Evolutionary conservation across 495 filamentous ascomycete genomes (phyloP), one percentile per base, ranked within the genome.

Genomic region (Jackrogersella minutella): DNA sequence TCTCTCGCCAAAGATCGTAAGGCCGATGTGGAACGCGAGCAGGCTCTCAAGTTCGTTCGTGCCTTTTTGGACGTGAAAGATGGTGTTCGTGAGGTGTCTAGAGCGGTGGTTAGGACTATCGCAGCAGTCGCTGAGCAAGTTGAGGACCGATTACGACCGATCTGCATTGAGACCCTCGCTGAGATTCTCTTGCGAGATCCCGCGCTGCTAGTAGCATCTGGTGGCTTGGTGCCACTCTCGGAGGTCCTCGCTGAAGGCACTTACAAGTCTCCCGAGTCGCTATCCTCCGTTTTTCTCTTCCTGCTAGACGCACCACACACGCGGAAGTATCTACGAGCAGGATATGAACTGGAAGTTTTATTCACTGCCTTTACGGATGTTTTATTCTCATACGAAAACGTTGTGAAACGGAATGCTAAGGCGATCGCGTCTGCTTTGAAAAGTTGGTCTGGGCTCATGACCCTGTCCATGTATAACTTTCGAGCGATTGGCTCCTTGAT

Each of bases 31-130:
- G 95, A 99, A 78, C 88, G 95, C 44, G 95, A 99, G 74, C 95
- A 99, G 77, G 95, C 95, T 0, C 76, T 99, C 65, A 99, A 99
- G 74, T 97, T 99, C 77, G 91, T 97, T 21, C 86, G 95, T 58
- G 92, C 93, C 5, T 99, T 99, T 74, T 80, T 99, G 21, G 96
- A 98, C 66, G 92, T 99, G 68, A 97, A 97, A 72, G 92, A 92
- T 65, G 95, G 95, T 11, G 90, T 96, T 5, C 83, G 83, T 43
- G 95, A 99, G 73, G 87, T 99, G 51, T 96, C 94, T 1, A 87
- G 89, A 65, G 88, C 90, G 1, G 86, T 99, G 22, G 87, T 96
- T 11, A 85, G 95, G 40, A 91, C 93, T 16, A 90, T 99, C 58
- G 91, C 93, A 28, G 87, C 95, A 6, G 86, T 97, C 21, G 95